These are phyloP conservation scores for Coniochaeta sp. DNA, from an alignment of 2,329 filamentous ascomycete genomes.

Conservation along the genomic window DNA sequence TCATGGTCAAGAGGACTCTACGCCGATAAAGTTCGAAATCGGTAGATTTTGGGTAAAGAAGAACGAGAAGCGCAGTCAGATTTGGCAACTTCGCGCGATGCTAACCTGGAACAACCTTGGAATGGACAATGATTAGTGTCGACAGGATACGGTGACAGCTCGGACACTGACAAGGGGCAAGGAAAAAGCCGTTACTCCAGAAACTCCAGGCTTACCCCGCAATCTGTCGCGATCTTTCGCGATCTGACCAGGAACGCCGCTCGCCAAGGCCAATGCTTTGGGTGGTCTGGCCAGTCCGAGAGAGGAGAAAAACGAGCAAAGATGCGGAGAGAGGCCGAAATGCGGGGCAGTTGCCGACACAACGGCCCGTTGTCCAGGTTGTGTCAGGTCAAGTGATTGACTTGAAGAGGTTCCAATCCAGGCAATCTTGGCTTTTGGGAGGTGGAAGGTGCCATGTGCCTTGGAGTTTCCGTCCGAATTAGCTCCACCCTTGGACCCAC, in stretches of 20 bases:
- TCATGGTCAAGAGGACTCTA: not conserved
- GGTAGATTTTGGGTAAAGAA: not conserved
- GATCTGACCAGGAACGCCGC: not conserved
- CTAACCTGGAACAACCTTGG: not conserved
- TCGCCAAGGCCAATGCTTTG: not conserved
- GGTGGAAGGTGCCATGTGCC: not conserved
- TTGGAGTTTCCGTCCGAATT: not conserved
- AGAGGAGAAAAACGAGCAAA: not conserved
- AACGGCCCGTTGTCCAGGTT: not conserved
- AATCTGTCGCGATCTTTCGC: not conserved
- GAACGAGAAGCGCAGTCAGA: not conserved
- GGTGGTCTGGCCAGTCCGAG: not conserved
- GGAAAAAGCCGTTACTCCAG: not conserved
- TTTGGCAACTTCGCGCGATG: not conserved
- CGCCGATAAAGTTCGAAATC: not conserved
- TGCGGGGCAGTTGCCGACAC: not conserved
- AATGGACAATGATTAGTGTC: not conserved
- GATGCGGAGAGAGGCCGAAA: not conserved
- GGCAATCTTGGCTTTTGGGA: not conserved
- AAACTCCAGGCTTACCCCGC: not conserved
- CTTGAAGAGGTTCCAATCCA: not conserved
- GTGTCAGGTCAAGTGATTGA: not conserved
- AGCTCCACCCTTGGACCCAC: not conserved
- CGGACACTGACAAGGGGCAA: not conserved
- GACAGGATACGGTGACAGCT: not conserved